Conservation (phyloP, 495 filamentous ascomycete species). For the Penicillium subrubescens region DNA sequence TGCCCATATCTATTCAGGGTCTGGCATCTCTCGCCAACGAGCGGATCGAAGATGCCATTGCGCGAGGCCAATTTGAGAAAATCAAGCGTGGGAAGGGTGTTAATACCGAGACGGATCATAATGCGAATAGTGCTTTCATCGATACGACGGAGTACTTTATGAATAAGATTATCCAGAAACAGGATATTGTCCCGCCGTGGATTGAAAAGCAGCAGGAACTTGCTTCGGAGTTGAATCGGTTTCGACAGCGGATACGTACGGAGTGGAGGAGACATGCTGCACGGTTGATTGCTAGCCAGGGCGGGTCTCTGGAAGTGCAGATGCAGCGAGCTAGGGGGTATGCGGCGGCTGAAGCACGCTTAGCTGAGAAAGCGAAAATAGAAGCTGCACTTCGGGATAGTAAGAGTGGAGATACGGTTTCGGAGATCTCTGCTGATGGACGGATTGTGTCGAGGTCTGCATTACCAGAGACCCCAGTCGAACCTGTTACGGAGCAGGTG, state of each 20-base stretch:
- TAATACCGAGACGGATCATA: conserved; percentile 71
- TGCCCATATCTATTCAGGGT: conserved; percentile 79
- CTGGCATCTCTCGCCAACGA: conserved; percentile 86
- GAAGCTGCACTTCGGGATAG: conserved; percentile 46
- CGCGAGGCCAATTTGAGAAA: conserved; percentile 86
- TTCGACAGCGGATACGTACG: conserved; percentile 70
- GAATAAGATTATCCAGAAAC: conserved; percentile 97
- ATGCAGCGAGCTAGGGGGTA: conserved; percentile 71
- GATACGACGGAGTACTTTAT: conserved; percentile 98
- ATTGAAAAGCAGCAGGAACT: conserved; percentile 98
- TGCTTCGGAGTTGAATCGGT: conserved; percentile 63
- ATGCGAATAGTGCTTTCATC: conserved; percentile 84
- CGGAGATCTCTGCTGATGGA: conserved; percentile 31
- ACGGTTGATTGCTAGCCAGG: conserved; percentile 74
- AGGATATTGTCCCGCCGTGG: conserved; percentile 66
- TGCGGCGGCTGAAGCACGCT: conserved; percentile 67
- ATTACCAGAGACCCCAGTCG: conserved; percentile 6
- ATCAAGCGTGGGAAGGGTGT: conserved; percentile 77
- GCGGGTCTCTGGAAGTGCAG: conserved; percentile 76
- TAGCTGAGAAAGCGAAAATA: conserved; percentile 46
- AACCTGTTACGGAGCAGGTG: conserved; percentile 3
- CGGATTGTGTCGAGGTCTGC: conserved; percentile 21
- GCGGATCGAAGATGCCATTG: conserved; percentile 91
- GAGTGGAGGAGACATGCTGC: conserved; percentile 91
- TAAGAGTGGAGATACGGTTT: conserved; percentile 11